Evolutionary conservation across 371 early-diverging fungal genomes (phyloP).

Genomic region (Mortierella polycephala): DNA sequence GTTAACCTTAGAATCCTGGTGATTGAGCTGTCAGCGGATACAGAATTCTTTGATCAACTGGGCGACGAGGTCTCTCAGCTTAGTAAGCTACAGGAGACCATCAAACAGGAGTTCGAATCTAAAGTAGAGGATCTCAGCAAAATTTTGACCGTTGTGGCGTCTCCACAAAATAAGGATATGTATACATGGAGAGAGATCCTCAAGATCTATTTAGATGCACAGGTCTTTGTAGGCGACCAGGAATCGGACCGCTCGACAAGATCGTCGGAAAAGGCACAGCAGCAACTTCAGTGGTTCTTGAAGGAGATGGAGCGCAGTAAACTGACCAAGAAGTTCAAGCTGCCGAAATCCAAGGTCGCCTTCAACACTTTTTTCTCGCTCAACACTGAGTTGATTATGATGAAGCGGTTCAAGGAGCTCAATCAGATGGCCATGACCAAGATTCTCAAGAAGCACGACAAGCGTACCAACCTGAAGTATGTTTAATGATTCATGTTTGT

Average conservation of each 20-base stretch:
- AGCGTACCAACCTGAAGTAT: constrained; percentile 75
- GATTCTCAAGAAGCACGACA: constrained; percentile 88
- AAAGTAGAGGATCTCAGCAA: constrained; percentile 60
- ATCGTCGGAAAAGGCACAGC: constrained; percentile 63
- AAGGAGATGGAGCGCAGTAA: constrained; percentile 57
- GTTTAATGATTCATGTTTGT: constrained; percentile 10
- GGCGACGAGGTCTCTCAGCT: constrained; percentile 61
- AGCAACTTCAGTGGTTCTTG: constrained; percentile 71
- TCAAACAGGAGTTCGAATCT: constrained; percentile 56
- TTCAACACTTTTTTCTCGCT: constrained; percentile 71
- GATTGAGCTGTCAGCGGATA: constrained; percentile 67
- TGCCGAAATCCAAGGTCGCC: constrained; percentile 57
- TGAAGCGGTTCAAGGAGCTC: constrained; percentile 77
- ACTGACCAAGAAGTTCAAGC: constrained; percentile 41
- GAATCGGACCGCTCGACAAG: constrained; percentile 60
- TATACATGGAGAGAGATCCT: constrained; percentile 81
- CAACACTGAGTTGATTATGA: constrained; percentile 73
- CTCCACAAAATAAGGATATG: constrained; percentile 73
- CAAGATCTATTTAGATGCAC: constrained; percentile 73
- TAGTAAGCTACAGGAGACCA: constrained; percentile 56
- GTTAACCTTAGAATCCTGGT: constrained; percentile 55
- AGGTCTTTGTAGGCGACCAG: constrained; percentile 69
- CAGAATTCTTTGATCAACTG: constrained; percentile 69
- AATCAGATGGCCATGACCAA: constrained; percentile 85
- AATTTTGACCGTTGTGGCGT: constrained; percentile 62